Evolutionary conservation across 148 eudicot species (phyloP).

Genomic region (Chenopodium berlandieri): DNA sequence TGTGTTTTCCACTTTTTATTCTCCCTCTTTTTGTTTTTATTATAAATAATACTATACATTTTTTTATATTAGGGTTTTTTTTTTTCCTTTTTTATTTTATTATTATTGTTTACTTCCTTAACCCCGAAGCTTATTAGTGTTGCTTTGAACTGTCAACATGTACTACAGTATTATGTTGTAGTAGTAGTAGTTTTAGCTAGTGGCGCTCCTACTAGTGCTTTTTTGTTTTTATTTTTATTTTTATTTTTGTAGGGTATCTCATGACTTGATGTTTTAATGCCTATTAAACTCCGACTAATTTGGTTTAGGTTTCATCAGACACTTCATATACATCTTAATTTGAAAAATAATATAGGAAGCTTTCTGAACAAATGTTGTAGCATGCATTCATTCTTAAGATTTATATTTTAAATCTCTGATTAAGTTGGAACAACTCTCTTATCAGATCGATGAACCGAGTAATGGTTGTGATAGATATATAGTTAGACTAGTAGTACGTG

Average conservation of each 20-base stretch:
- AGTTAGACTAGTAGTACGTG: not conserved
- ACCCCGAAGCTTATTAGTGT: constrained; percentile 41
- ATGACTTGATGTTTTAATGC: too few species aligned
- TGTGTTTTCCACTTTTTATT: constrained; percentile 27
- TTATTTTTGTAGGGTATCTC: too few species aligned
- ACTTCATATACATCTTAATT: too few species aligned
- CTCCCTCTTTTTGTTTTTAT: constrained; percentile 27
- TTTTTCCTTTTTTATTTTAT: not conserved
- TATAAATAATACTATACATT: not conserved
- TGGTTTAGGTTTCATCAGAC: too few species aligned
- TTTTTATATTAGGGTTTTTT: constrained; percentile 18
- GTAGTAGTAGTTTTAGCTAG: not conserved
- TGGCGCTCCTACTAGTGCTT: constrained; percentile 23
- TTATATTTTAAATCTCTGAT: not conserved
- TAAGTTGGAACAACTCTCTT: not conserved
- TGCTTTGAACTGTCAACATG: constrained; percentile 38
- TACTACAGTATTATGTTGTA: constrained; percentile 12
- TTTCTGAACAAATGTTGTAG: not conserved
- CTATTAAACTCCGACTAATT: too few species aligned
- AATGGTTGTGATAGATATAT: too few species aligned
- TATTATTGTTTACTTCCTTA: constrained; percentile 27
- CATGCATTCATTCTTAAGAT: not conserved
- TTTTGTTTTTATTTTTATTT: not conserved
- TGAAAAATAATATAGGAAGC: too few species aligned
- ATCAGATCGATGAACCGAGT: too few species aligned